Conservation (phyloP, 192 early-diverging fungal genomes). For the Umbelopsis isabellina region DNA sequence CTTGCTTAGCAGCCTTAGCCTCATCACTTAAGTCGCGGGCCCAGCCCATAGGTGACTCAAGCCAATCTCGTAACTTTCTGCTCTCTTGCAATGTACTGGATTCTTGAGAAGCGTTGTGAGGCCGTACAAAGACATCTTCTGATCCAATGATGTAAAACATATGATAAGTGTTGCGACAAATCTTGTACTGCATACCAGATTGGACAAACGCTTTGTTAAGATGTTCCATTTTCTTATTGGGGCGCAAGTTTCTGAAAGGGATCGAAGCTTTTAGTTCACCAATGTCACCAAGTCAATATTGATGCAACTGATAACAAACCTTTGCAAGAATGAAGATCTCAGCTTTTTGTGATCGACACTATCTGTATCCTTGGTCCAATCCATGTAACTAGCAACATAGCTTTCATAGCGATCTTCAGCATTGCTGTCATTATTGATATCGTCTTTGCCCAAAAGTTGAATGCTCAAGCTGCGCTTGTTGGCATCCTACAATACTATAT, state of each 20-base stretch:
- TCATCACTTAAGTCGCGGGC: conserved; percentile 20
- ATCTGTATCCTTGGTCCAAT: conserved; percentile 33
- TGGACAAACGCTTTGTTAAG: conserved; percentile 61
- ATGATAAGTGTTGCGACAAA: conserved; percentile 95
- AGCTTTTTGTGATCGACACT: conserved; percentile 22
- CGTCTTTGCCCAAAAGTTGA: conserved; percentile 28
- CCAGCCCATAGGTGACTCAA: conserved; percentile 31
- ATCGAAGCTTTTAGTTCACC: background rate
- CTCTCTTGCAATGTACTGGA: conserved; percentile 14
- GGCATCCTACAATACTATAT: conserved; percentile 19
- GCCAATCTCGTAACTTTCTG: conserved; percentile 41
- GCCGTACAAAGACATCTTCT: conserved; percentile 66
- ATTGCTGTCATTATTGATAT: conserved; percentile 19
- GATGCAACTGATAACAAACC: conserved; percentile 8
- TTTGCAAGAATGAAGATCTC: conserved; percentile 23
- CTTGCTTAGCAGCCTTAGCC: conserved; percentile 25
- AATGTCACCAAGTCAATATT: background rate
- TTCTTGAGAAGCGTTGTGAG: background rate
- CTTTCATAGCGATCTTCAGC: conserved; percentile 33
- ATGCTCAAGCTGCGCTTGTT: conserved; percentile 13
- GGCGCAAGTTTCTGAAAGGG: conserved; percentile 21
- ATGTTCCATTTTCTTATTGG: conserved; percentile 9
- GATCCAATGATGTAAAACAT: conserved; percentile 93
- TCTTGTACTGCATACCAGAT: conserved; percentile 92
- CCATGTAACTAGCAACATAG: conserved; percentile 38